These are phyloP conservation scores for Clavispora vitiphila DNA, from an alignment of 805 yeast species.

Conservation along the genomic window DNA sequence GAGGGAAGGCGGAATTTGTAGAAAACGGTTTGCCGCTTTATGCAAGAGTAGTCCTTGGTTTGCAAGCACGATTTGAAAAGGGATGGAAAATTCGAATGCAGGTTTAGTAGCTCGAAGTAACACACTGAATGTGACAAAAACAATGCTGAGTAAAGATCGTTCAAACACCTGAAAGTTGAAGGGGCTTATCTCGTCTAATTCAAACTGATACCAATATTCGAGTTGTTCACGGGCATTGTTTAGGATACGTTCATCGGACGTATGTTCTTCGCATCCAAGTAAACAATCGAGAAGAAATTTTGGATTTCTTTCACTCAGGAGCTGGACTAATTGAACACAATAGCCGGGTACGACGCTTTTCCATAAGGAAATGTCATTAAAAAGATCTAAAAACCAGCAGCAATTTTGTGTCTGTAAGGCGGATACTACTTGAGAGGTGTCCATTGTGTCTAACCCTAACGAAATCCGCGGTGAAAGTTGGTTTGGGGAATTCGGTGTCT, in stretches of 20 bases:
- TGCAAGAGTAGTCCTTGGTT: slow-evolving; percentile 31
- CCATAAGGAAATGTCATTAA: slow-evolving; percentile 37
- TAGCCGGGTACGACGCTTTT: slow-evolving; percentile 30
- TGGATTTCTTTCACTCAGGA: slow-evolving; percentile 8
- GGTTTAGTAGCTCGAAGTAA: slow-evolving; percentile 11
- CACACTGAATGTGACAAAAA: slow-evolving; percentile 22
- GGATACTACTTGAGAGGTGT: background rate
- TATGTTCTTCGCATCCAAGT: slow-evolving; percentile 21
- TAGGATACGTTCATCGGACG: slow-evolving; percentile 6
- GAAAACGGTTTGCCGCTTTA: slow-evolving; percentile 20
- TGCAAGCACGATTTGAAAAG: slow-evolving; percentile 16
- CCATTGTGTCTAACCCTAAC: background rate
- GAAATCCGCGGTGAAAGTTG: background rate
- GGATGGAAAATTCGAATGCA: slow-evolving; percentile 7
- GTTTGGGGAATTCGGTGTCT: background rate
- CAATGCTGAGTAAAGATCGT: slow-evolving; percentile 26
- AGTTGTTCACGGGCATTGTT: slow-evolving; percentile 19
- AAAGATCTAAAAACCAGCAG: slow-evolving; percentile 36
- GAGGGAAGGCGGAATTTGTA: slow-evolving; percentile 10
- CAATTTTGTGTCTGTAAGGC: slow-evolving; percentile 24
- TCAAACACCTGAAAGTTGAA: slow-evolving; percentile 21
- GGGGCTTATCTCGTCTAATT: slow-evolving; percentile 6
- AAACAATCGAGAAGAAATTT: slow-evolving; percentile 25
- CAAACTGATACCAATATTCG: slow-evolving; percentile 18
- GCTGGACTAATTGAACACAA: slow-evolving; percentile 19